These are phyloP conservation scores for Rehmannia glutinosa DNA, from an alignment of 257 asterid genomes.

Conservation along the genomic window DNA sequence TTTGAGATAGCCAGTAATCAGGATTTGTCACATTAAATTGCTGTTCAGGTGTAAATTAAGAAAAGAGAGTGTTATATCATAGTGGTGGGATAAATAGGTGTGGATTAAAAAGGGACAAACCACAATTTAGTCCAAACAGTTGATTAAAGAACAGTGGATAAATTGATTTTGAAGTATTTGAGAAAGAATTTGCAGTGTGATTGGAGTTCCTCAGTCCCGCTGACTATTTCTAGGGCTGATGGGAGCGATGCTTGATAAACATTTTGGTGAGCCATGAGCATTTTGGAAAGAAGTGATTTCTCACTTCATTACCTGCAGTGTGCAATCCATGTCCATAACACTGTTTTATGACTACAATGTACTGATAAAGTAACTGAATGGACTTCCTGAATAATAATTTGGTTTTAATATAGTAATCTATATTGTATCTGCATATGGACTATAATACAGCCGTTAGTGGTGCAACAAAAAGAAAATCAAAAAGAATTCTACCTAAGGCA, in stretches of 20 bases:
- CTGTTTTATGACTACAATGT: not conserved
- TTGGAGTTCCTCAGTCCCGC: not conserved
- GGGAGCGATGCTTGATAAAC: too few relatives aligned
- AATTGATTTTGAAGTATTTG: not conserved
- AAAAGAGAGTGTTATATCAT: not conserved
- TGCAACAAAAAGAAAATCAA: not conserved
- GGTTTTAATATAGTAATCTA: not conserved
- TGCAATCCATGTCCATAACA: not conserved
- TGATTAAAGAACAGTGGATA: not conserved
- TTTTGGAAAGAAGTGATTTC: not conserved
- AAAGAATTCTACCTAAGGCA: not conserved
- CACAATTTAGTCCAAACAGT: not conserved
- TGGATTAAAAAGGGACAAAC: not conserved
- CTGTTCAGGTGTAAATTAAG: not conserved
- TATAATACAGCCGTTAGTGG: not conserved
- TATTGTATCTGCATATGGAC: not conserved
- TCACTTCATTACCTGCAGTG: not conserved
- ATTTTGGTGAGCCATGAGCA: not conserved
- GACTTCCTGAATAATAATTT: not conserved
- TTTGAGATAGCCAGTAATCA: not conserved
- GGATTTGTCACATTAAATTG: not conserved
- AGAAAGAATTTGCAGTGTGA: not conserved
- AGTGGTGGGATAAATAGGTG: not conserved
- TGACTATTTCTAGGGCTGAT: not conserved
- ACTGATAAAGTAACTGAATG: too few relatives aligned